Evolutionary conservation across 177 flowering plant genomes (phyloP).

Genomic region (Vitis hybrid): DNA sequence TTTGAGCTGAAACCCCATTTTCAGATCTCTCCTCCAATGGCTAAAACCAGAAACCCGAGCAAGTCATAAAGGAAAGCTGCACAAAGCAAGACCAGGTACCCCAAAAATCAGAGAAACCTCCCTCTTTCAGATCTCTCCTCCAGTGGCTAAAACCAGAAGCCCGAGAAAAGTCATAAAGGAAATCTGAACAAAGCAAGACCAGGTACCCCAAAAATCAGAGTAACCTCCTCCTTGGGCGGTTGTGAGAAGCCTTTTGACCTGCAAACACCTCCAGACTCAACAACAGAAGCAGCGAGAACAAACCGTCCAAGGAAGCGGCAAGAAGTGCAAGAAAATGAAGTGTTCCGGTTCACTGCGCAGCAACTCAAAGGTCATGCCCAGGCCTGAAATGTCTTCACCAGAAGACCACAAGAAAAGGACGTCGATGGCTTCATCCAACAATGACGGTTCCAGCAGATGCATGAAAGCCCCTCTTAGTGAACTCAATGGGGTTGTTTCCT

Average conservation of each 20-base stretch:
- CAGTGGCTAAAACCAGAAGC: conserved; percentile 55
- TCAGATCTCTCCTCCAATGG: too few relatives aligned
- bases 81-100: too few relatives aligned
- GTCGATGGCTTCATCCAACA: conserved; percentile 12
- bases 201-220: conserved; percentile 29
- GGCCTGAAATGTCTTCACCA: conserved; percentile 53
- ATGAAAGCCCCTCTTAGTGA: conserved; percentile 45
- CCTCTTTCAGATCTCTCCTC: conserved; percentile 5
- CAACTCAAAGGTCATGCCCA: conserved; percentile 77
- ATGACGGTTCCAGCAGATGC: conserved; percentile 43
- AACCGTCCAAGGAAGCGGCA: conserved; percentile 27
- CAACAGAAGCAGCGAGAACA: conserved; percentile 19
- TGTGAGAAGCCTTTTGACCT: conserved; percentile 58
- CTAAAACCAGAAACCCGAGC: too few relatives aligned
- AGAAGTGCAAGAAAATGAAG: conserved; percentile 60
- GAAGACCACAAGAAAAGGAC: conserved; percentile 47
- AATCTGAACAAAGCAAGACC: conserved; percentile 31
- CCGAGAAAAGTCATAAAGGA: conserved; percentile 37
- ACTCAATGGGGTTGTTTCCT: conserved; percentile 31
- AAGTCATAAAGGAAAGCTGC: too few relatives aligned
- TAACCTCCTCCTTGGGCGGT: conserved; percentile 63
- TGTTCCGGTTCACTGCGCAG: conserved; percentile 84
- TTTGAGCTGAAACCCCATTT: neutral
- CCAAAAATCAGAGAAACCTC: too few relatives aligned
- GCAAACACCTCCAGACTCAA: conserved; percentile 43